A percentile compares a stretch with the other conserved stretches of the same genome.
phyloP scores from a whole-genome alignment of 345 rosid genomes.

The Hypericum androsaemum region DNA sequence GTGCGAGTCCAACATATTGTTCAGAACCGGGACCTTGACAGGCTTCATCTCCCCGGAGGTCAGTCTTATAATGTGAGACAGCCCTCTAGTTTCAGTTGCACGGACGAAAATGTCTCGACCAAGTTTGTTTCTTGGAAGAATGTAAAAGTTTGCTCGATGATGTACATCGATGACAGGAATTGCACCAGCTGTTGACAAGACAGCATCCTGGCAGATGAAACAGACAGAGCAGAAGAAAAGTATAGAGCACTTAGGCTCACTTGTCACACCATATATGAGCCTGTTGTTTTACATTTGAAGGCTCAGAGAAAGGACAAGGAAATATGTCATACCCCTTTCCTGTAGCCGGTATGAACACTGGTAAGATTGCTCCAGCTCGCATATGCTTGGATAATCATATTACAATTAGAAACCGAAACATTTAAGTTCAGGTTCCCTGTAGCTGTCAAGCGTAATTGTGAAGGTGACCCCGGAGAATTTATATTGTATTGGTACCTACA shows the following conservation, averaged over 20 bases:
- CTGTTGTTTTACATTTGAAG: background rate
- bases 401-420: conserved; percentile 69
- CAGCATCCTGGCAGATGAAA: conserved; percentile 37
- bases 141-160: conserved; percentile 62
- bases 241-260: too few relatives aligned
- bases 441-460: conserved; percentile 73
- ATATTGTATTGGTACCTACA: conserved; percentile 79
- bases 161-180: conserved; percentile 56
- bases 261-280: background rate
- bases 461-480: conserved; percentile 62
- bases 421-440: conserved; percentile 75
- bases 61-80: conserved; percentile 52
- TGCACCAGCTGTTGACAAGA: conserved; percentile 38
- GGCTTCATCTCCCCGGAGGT: conserved; percentile 86
- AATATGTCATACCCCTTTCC: conserved; percentile 33
- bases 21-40: conserved; percentile 78
- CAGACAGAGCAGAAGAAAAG: background rate
- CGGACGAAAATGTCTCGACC: conserved; percentile 87
- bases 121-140: conserved; percentile 86
- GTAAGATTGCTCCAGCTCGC: conserved; percentile 89
- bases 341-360: conserved; percentile 37
- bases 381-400: conserved; percentile 94
- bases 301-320: background rate
- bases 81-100: conserved; percentile 52
- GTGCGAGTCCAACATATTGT: conserved; percentile 84